Base-by-base conservation (phyloP, 768 basidiomycete genomes). In the Suillus bovinus region DNA sequence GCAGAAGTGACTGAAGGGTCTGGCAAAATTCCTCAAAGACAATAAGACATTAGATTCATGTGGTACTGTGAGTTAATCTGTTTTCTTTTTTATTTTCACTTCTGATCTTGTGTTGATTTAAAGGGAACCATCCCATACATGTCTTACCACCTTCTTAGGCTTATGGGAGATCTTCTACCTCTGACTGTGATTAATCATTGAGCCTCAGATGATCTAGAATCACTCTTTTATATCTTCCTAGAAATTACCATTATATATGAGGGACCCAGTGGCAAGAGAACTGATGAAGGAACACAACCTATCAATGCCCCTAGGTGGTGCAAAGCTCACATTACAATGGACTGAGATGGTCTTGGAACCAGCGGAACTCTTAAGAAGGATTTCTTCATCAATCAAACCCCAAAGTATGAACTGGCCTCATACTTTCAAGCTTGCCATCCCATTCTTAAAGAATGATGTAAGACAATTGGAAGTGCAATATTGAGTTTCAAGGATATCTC, bases 401-500 rank as follows among this genome's bases (percentile, higher is more conserved):
- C 1, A 1, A 1, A 0, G 1, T 54, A n/a, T 4, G 5, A 54
- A 14, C 52, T 2, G 6, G 1, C 52, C 0, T n/a, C 13, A 7
- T 54, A 22, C 13, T 54, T 34, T 4, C 7, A 4, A 22, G 52
- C n/a, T 34, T 54, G 52, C 14, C 3, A 1, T 7, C 52, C 52
- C 33, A 36, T 54, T 33, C 52, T 54, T 34, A 33, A 54, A 6
- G n/a, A 31, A n/a, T 54, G 33, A 33, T 4, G 13, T 33, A 34
- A 8, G n/a, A 33, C 27, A 54, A 54, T 54, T 34, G 50, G 17
- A 31, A 31, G 31, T 31, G 31, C 3, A 3, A 31, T 31, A 31
- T 4, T 31, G 31, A 31, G 31, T 31, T 31, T 8, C 31, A 31
- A 31, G 4, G 3, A 31, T 31, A 8, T 31, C 31, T 31, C 31